Base-by-base conservation (phyloP, 768 basidiomycete species). In the Boletus rubroflammeus region DNA sequence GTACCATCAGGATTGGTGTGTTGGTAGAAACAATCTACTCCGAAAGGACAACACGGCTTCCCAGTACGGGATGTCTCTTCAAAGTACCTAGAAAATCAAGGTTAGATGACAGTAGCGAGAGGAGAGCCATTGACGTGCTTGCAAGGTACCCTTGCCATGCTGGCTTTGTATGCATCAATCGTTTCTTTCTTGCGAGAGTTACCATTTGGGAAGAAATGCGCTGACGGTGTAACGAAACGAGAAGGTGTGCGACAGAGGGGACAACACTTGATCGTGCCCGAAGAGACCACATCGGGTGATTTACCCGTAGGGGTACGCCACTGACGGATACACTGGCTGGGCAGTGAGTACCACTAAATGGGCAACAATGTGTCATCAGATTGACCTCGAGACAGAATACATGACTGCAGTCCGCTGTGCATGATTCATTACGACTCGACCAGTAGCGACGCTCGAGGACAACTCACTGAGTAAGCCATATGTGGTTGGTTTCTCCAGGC, bases 21-120 rank as follows among this genome's bases (percentile, higher is more conserved):
- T 60, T 82, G 78, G 64, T 90, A 93, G 67, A 93, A 90, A 65
- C 90, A 93, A 54, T 92, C 90, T 45, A 76, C 75, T 40, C 90
- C 90, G 59, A 88, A 93, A 0, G 88, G 90, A 69, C 90, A 93
- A 50, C 79, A 78, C 0, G 84, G 83, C 44, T 72, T 75, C 15
- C 62, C 62, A 42, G 70, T 67, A 8, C 68, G 66, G 36, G 73
- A 72, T 4, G 86, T 83, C 40, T 74, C 66, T 54, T 79, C 72
- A 67, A 90, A 90, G 62, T 88, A 83, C 48, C 87, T 89, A 32
- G 9, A 34, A 23, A 14, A 41, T 43, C 41, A 25, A 29, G 23
- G 25, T 62, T 23, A 29, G 39, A 54, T 13, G 14, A 35, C 23
- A 21, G 15, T 29, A 26, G 4, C 14, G 28, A 47, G 35, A 28